phyloP scores from a whole-genome alignment of 2,329 filamentous ascomycete genomes.

The Penicillium verrucosum region DNA sequence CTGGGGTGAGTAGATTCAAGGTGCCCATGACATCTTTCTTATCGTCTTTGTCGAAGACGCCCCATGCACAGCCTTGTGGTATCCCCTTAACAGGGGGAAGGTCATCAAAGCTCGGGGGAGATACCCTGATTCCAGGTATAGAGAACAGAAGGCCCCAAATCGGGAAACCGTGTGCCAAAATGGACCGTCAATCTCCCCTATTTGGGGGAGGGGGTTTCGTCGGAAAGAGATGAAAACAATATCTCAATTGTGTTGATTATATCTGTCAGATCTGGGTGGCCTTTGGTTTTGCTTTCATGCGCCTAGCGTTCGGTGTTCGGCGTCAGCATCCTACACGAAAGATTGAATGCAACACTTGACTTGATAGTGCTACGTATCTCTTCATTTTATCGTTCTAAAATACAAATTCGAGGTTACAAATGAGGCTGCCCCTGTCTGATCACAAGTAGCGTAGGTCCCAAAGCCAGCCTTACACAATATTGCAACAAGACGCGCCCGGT shows the following conservation, averaged over 20 bases:
- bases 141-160: not conserved
- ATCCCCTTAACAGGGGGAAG: conserved; percentile 42
- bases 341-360: not conserved
- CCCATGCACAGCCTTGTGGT: conserved; percentile 46
- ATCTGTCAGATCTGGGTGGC: not conserved
- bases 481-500: not conserved
- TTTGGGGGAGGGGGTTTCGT: not conserved
- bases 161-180: not conserved
- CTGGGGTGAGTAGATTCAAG: conserved; percentile 46
- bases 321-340: not conserved
- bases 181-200: not conserved
- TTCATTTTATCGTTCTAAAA: conserved; percentile 11
- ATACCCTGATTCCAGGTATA: not conserved
- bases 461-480: conserved; percentile 9
- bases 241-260: not conserved
- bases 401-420: conserved; percentile 14
- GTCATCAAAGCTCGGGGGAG: conserved; percentile 37
- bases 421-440: conserved; percentile 8
- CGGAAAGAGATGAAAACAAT: not conserved
- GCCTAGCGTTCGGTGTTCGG: not conserved
- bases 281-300: not conserved
- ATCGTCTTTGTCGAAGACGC: conserved; percentile 40
- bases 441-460: not conserved
- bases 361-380: not conserved
- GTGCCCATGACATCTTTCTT: conserved; percentile 45